These are phyloP conservation scores for Apiotrichum laibachii DNA, from an alignment of 1,284 basidiomycete species.

Conservation along the genomic window DNA sequence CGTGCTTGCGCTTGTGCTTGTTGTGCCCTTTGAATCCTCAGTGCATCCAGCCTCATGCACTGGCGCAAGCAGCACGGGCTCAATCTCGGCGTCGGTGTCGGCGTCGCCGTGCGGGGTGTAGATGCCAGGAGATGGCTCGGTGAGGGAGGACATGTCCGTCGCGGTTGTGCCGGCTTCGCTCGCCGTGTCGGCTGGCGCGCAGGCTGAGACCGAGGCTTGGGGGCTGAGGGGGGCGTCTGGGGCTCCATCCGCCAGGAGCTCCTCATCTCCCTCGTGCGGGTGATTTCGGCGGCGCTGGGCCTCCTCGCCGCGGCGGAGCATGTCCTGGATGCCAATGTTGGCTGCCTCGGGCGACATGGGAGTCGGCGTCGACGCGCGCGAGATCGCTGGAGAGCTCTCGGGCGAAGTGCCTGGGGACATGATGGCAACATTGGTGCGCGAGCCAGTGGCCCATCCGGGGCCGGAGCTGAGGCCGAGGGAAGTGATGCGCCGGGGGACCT, in stretches of 20 bases:
- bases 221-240: not conserved
- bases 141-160: too few species aligned
- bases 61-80: too few species aligned
- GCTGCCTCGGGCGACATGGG: not conserved
- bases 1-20: too few species aligned
- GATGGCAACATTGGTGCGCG: not conserved
- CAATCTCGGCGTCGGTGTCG: too few species aligned
- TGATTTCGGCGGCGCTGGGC: too few species aligned
- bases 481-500: not conserved
- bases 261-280: not conserved
- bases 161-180: too few species aligned
- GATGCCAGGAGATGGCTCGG: too few species aligned
- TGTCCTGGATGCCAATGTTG: not conserved
- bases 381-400: not conserved
- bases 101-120: too few species aligned
- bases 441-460: not conserved
- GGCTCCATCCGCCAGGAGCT: not conserved
- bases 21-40: too few species aligned
- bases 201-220: not conserved
- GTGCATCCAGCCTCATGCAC: too few species aligned
- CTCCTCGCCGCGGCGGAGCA: not conserved
- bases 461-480: constrained; percentile 1
- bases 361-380: not conserved
- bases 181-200: too few species aligned
- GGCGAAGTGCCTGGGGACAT: not conserved